Base-by-base conservation (phyloP, 768 basidiomycete species). In the Leccinellum albellum region DNA sequence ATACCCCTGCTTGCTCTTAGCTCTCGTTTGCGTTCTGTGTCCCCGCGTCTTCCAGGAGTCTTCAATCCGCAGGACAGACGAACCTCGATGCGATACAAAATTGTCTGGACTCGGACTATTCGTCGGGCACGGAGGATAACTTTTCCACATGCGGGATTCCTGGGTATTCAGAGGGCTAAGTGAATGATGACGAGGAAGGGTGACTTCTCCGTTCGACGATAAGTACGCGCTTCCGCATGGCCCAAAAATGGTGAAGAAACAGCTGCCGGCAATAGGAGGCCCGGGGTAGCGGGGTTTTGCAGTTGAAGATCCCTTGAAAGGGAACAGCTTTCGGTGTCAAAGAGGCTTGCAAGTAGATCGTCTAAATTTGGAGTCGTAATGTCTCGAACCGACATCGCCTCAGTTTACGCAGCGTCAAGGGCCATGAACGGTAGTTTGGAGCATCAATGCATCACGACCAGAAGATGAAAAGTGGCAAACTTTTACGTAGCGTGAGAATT, bases 11-110 rank as follows among this genome's bases (percentile, higher is more conserved):
- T 15, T 68, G 63, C 31, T 63, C 67, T 56, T 24, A 24, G 42
- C 35, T 49, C 60, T 48, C 61, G 60, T 20, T 48, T 68, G 17
- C 56, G 51, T 24, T 37, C 48, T 9, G 33, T 61, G 17, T 62
- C 71, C 9, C 71, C 71, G 28, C 69, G 69, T 40, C 69, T 70
- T 42, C 69, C 61, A 14, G 71, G 71, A 10, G 64, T 71, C 53
- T 72, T 71, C 37, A 71, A 70, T 46, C 31, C 69, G 9, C 66
- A 2, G 65, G 71, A 3, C 59, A 60, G 23, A 51, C 47, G 23
- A 70, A 70, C 51, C 29, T 56, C 31, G 58, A 71, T 44, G 48
- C 59, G 7, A 56, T 50, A 8, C 71, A 70, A 33, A 72, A 49
- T n/a, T 55, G 61, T 23, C 32, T 62, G 3, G 69, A 70, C 20